phyloP scores from a whole-genome alignment of 2,329 filamentous ascomycete genomes.

The Aspergillus sp. region DNA sequence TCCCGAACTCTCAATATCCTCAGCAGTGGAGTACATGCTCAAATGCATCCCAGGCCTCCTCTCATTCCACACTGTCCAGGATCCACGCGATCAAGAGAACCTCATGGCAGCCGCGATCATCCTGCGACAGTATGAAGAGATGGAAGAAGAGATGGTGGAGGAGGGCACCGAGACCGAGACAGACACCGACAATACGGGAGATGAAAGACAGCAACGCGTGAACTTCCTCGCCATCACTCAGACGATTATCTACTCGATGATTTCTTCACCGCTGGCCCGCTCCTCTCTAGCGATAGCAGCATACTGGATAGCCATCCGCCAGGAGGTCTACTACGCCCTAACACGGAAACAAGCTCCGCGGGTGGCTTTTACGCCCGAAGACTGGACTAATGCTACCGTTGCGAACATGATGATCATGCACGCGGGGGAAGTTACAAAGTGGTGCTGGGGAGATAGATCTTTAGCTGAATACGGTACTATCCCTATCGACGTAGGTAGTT shows the following conservation, averaged over 20 bases:
- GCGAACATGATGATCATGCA: slow-evolving; percentile 21
- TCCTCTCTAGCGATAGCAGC: slow-evolving; percentile 20
- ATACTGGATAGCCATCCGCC: slow-evolving; percentile 27
- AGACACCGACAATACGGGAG: neutral
- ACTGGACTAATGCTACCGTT: slow-evolving; percentile 11
- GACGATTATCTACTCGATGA: slow-evolving; percentile 24
- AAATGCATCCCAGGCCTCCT: slow-evolving; percentile 23
- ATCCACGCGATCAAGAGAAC: slow-evolving; percentile 22
- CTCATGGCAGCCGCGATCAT: slow-evolving; percentile 28
- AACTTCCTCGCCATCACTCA: slow-evolving; percentile 25
- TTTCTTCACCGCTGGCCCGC: slow-evolving; percentile 15
- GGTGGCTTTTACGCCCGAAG: slow-evolving; percentile 13
- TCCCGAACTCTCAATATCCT: slow-evolving; percentile 14
- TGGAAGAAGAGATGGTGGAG: slow-evolving; percentile 31
- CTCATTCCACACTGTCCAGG: slow-evolving; percentile 16
- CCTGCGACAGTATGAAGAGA: slow-evolving; percentile 26
- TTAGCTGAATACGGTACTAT: slow-evolving; percentile 17
- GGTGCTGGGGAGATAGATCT: slow-evolving; percentile 18
- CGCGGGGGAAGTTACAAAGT: slow-evolving; percentile 22
- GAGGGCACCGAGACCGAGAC: slow-evolving; percentile 20
- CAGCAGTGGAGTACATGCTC: slow-evolving; percentile 23
- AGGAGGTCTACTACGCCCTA: slow-evolving; percentile 26
- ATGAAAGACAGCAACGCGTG: slow-evolving; percentile 9
- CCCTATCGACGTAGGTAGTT: too few species aligned
- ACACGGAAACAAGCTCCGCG: slow-evolving; percentile 18